Evolutionary conservation across 768 basidiomycete species (phyloP).

Genomic region (Dioszegia aurantiaca): DNA sequence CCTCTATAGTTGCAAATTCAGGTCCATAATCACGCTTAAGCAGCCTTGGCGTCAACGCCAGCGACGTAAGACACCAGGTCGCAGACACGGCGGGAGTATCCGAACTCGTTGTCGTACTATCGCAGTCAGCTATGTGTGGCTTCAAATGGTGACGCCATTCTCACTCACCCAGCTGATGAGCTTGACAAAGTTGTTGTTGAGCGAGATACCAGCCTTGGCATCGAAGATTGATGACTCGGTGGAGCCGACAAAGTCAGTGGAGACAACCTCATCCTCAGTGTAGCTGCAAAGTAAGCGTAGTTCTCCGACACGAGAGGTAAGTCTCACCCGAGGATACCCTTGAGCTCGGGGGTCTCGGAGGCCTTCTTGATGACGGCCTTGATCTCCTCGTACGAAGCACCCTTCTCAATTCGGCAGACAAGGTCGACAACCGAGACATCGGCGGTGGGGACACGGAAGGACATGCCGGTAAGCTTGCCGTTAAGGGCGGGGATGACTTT

Average conservation of each 20-base stretch:
- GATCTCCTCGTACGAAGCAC: slow-evolving; percentile 83
- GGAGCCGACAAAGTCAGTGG: slow-evolving; percentile 85
- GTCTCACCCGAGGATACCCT: slow-evolving; percentile 53
- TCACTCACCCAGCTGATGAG: slow-evolving; percentile 70
- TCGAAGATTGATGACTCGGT: slow-evolving; percentile 84
- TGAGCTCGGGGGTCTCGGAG: slow-evolving; percentile 62
- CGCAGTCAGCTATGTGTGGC: slow-evolving; percentile 2
- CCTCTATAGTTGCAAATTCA: neutral
- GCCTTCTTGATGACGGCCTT: slow-evolving; percentile 79
- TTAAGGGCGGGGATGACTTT: slow-evolving; percentile 95
- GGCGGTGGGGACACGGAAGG: slow-evolving; percentile 95
- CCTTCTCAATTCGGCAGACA: slow-evolving; percentile 84
- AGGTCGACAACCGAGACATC: slow-evolving; percentile 99
- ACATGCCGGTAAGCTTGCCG: slow-evolving; percentile 92
- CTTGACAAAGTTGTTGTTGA: slow-evolving; percentile 93
- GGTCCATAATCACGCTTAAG: neutral
- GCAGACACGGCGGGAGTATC: slow-evolving; percentile 88
- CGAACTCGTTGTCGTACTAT: slow-evolving; percentile 53
- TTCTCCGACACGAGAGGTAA: neutral
- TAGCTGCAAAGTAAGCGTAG: slow-evolving; percentile 60
- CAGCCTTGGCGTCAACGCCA: slow-evolving; percentile 61
- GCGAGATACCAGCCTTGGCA: slow-evolving; percentile 83
- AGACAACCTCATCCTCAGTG: slow-evolving; percentile 91
- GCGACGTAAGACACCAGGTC: slow-evolving; percentile 82
- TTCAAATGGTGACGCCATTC: neutral